Evolutionary conservation across 768 basidiomycete genomes (phyloP).

Genomic region (Scleroderma citrinum): DNA sequence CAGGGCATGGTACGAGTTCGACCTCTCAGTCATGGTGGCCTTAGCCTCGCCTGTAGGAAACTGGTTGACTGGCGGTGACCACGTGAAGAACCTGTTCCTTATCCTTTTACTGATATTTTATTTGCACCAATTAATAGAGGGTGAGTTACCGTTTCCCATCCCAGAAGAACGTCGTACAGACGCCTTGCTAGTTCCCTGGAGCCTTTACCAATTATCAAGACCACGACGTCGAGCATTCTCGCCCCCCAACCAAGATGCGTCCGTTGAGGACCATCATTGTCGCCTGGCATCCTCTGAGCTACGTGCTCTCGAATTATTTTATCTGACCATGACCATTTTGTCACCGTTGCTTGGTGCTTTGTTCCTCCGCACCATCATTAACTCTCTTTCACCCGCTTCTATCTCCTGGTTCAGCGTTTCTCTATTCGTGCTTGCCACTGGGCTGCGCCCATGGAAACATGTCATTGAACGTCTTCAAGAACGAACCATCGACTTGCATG

Average conservation of each 20-base stretch:
- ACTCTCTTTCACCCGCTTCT: slow-evolving; percentile 43
- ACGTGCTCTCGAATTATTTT: slow-evolving; percentile 53
- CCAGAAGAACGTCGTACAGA: neutral
- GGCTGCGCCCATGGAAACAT: slow-evolving; percentile 75
- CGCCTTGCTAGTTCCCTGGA: slow-evolving; percentile 53
- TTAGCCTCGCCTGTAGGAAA: slow-evolving; percentile 71
- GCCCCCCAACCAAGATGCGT: slow-evolving; percentile 17
- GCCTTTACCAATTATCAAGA: slow-evolving; percentile 52
- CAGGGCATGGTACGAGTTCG: slow-evolving; percentile 61
- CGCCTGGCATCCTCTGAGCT: slow-evolving; percentile 54
- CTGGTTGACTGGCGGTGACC: slow-evolving; percentile 76
- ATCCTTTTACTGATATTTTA: slow-evolving; percentile 72
- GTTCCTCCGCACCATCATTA: slow-evolving; percentile 56
- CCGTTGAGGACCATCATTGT: slow-evolving; percentile 32
- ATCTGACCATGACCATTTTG: slow-evolving; percentile 51
- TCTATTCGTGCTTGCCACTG: slow-evolving; percentile 75
- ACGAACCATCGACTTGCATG: no score
- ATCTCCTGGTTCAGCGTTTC: slow-evolving; percentile 81
- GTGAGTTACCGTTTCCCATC: slow-evolving; percentile 29
- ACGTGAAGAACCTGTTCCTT: slow-evolving; percentile 66
- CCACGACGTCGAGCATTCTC: slow-evolving; percentile 33
- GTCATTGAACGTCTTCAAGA: slow-evolving; percentile 55
- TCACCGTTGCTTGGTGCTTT: slow-evolving; percentile 66
- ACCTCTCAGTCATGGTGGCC: slow-evolving; percentile 64
- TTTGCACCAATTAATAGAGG: slow-evolving; percentile 76